Base-by-base conservation (phyloP, 1,284 basidiomycete genomes). In the Pisolithus thermaeus region DNA sequence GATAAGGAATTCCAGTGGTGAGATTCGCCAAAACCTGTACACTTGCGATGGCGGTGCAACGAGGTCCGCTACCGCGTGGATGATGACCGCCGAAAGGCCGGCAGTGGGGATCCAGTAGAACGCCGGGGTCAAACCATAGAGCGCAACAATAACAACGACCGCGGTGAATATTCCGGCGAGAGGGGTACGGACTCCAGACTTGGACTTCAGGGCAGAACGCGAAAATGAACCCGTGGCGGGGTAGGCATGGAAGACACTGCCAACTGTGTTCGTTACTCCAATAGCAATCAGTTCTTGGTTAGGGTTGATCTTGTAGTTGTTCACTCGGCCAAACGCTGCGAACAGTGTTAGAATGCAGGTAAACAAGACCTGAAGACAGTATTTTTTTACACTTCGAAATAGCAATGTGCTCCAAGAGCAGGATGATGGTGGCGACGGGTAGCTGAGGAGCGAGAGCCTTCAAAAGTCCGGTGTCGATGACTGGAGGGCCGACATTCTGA, bases 211-310 rank as follows among this genome's bases (percentile, higher is more conserved):
- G 1, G 96, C 96, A 3, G 94, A 92, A 36, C 96, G 92, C 38
- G 94, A 97, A 80, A 99, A 99, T 0, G 95, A 98, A 14, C 96
- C 97, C 7, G 97, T 99, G 0, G 95, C 92, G 7, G 96, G 94
- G 70, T 97, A 99, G 2, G 92, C 96, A 52, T 83, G 81, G 69
- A 97, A 97, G 58, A 87, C 75, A 7, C 88, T 87, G 14, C 92
- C 92, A 56, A 94, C 64, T 0, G 87, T 87, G 67, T 95, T 96
- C 9, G 92, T 86, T n/a, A 98, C 93, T 40, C 97, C 96, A 58
- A 99, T 98, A 39, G 97, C 96, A 61, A 98, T 89, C 48, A 98
- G 79, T 69, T 98, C 96, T 70, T 98, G 96, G 72, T 94, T 95
- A 16, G 96, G 94, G 65, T 97, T 87, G 70, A 99, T 98, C 70